Evolutionary conservation across 306 rosid species (phyloP).

Genomic region (Acacia crassicarpa): DNA sequence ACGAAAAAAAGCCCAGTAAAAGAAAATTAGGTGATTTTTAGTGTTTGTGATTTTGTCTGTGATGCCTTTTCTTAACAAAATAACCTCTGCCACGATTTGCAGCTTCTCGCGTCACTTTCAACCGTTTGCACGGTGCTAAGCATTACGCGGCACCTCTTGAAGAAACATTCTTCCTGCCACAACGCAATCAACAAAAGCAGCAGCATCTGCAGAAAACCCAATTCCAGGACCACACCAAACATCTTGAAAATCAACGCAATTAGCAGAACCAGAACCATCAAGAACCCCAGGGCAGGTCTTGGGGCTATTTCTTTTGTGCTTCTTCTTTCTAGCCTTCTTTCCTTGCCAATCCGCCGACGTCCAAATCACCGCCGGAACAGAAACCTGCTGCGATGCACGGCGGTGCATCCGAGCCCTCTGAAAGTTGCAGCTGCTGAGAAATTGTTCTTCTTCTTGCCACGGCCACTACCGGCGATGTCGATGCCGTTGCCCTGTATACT

Average conservation of each 20-base stretch:
- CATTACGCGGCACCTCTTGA: constrained; percentile 43
- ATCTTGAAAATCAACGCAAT: constrained; percentile 72
- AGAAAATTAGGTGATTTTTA: too few relatives aligned
- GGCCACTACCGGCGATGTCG: not conserved
- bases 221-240: constrained; percentile 98
- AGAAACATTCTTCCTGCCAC: constrained; percentile 71
- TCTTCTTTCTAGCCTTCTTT: constrained; percentile 63
- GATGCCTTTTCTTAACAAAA: too few relatives aligned
- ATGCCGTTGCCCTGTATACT: constrained; percentile 11
- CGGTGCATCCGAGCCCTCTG: constrained; percentile 81
- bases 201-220: constrained; percentile 71
- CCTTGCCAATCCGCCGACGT: constrained; percentile 81
- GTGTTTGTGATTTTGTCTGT: too few relatives aligned
- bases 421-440: constrained; percentile 55
- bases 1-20: too few relatives aligned
- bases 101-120: too few relatives aligned
- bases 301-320: constrained; percentile 39
- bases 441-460: not conserved
- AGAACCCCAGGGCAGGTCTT: constrained; percentile 38
- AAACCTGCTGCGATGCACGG: constrained; percentile 77
- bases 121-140: too few relatives aligned
- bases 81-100: too few relatives aligned
- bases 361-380: constrained; percentile 79
- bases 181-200: constrained; percentile 77
- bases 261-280: constrained; percentile 40